A percentile compares a stretch with the other conserved stretches of the same genome.
phyloP scores from a whole-genome alignment of 2,329 filamentous ascomycete species.

The Talaromyces funiculosus region DNA sequence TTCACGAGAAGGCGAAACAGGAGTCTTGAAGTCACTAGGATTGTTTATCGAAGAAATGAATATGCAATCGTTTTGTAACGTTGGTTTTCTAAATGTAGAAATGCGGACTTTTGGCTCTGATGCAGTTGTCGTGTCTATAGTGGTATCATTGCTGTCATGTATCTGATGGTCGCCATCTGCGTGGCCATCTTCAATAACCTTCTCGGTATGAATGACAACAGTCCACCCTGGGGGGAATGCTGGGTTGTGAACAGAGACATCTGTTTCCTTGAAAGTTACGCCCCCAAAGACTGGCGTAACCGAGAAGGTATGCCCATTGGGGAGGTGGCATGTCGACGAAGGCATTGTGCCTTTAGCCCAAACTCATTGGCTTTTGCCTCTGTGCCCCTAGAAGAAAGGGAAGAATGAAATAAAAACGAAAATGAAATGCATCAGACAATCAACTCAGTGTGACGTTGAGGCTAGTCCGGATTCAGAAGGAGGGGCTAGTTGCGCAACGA shows the following conservation, averaged over 20 bases:
- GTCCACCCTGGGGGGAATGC: conserved; percentile 78
- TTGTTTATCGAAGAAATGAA: conserved; percentile 91
- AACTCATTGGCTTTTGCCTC: neutral
- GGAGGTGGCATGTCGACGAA: conserved; percentile 52
- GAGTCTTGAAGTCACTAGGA: conserved; percentile 74
- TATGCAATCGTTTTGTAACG: conserved; percentile 69
- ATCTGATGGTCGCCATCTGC: neutral
- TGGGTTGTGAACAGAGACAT: conserved; percentile 62
- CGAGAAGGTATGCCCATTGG: conserved; percentile 78
- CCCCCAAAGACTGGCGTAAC: conserved; percentile 88
- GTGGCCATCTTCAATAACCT: conserved; percentile 33
- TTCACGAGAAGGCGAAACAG: conserved; percentile 75
- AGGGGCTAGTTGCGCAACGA: neutral
- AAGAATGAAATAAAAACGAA: neutral
- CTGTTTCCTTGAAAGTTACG: conserved; percentile 78
- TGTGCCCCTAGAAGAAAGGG: neutral
- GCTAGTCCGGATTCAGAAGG: conserved; percentile 9
- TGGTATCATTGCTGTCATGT: neutral
- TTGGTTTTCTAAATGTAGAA: conserved; percentile 68
- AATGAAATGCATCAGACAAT: neutral
- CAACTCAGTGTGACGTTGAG: neutral
- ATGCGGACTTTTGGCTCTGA: conserved; percentile 15
- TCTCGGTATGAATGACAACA: conserved; percentile 71
- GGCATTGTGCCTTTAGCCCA: conserved; percentile 11
- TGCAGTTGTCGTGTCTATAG: neutral